Percentiles rank a stretch among this genome's conserved stretches.
Evolutionary conservation across 2,329 filamentous ascomycete species (phyloP).

Genomic region (Aureobasidium musti): DNA sequence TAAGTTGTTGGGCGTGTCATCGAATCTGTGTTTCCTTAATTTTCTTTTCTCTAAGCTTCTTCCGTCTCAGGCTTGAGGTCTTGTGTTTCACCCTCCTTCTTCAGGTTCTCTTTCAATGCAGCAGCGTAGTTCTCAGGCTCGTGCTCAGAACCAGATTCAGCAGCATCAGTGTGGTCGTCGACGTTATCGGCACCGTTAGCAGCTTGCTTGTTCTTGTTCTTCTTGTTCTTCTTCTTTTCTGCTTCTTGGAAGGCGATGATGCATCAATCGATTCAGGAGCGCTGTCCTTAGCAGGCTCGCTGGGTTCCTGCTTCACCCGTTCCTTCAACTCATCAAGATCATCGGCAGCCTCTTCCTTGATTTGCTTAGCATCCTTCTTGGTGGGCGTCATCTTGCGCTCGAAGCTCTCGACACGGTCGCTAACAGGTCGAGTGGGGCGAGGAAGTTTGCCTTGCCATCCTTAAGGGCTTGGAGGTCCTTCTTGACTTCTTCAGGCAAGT

Average conservation of each 20-base stretch:
- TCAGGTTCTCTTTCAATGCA: slow-evolving; percentile 25
- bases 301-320: slow-evolving; percentile 20
- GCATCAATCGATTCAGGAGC: slow-evolving; percentile 6
- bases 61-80: slow-evolving; percentile 26
- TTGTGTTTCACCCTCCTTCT: slow-evolving; percentile 29
- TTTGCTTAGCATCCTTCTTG: slow-evolving; percentile 14
- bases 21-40: neutral
- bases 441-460: slow-evolving; percentile 21
- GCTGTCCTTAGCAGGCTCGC: slow-evolving; percentile 27
- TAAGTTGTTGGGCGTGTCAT: neutral
- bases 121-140: slow-evolving; percentile 25
- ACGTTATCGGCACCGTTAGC: slow-evolving; percentile 1
- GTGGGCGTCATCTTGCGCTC: slow-evolving; percentile 21
- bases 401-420: slow-evolving; percentile 13
- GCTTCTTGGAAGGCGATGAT: slow-evolving; percentile 29
- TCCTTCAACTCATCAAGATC: slow-evolving; percentile 25
- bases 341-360: slow-evolving; percentile 25
- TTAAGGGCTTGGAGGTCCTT: slow-evolving; percentile 29
- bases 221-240: slow-evolving; percentile 32
- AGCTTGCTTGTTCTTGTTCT: slow-evolving; percentile 36
- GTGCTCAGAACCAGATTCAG: slow-evolving; percentile 19
- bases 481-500: slow-evolving; percentile 18
- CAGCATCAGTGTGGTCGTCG: slow-evolving; percentile 24
- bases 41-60: slow-evolving; percentile 29
- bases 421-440: slow-evolving; percentile 8